Evolutionary conservation across 2,329 filamentous ascomycete genomes (phyloP).

Genomic region (Talaromyces sp.): DNA sequence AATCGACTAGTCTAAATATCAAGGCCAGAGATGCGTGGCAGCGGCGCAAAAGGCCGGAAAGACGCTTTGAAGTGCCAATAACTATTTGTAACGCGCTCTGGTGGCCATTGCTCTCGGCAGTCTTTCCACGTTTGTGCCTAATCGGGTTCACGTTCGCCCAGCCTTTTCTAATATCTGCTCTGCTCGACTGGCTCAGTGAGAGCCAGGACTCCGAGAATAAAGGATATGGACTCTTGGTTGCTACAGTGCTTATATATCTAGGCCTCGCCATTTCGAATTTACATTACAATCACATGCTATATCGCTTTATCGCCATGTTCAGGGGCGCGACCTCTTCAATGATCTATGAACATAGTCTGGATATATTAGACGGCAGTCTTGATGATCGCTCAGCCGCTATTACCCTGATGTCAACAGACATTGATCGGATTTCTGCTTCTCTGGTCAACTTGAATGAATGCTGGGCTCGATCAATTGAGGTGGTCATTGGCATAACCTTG

Average conservation of each 20-base stretch:
- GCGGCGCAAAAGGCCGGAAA: neutral
- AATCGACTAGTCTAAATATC: neutral
- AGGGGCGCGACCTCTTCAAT: conserved; percentile 3
- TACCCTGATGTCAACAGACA: conserved; percentile 10
- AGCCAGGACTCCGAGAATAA: conserved; percentile 13
- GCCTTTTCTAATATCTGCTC: neutral
- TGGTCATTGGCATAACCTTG: conserved; percentile 1
- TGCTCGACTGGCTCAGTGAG: conserved; percentile 14
- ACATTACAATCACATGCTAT: conserved; percentile 8
- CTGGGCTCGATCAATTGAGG: conserved; percentile 11
- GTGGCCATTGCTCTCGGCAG: conserved; percentile 2
- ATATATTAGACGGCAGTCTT: neutral
- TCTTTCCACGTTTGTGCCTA: conserved; percentile 8
- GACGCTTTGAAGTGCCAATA: conserved; percentile 3
- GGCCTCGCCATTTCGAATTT: conserved; percentile 6
- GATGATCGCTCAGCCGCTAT: conserved; percentile 10
- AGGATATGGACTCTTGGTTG: conserved; percentile 8
- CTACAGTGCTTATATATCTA: conserved; percentile 9
- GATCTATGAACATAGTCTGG: conserved; percentile 6
- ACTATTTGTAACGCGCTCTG: conserved; percentile 3
- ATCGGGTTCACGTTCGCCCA: conserved; percentile 11
- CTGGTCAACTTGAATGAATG: conserved; percentile 11
- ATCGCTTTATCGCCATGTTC: conserved; percentile 13
- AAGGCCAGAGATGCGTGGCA: neutral
- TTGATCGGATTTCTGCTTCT: conserved; percentile 7